phyloP scores from a whole-genome alignment of 1,284 basidiomycete species.

The Moesziomyces antarcticus region DNA sequence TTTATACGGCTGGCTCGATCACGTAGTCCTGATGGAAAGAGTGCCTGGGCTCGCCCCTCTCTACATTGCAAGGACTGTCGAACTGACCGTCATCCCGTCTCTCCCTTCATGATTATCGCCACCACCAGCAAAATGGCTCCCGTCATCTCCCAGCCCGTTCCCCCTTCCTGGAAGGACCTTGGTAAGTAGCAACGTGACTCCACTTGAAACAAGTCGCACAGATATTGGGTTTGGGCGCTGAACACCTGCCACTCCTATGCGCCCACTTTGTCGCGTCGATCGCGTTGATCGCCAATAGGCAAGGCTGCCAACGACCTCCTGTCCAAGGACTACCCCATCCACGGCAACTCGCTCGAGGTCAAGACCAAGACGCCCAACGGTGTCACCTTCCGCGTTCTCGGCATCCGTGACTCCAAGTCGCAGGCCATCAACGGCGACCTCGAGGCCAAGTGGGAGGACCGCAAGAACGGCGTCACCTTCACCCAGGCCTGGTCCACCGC shows the following conservation, averaged over 20 bases:
- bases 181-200: slow-evolving; percentile 74
- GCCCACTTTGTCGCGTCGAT: not conserved
- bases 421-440: slow-evolving; percentile 67
- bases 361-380: slow-evolving; percentile 88
- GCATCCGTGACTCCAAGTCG: slow-evolving; percentile 66
- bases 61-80: not conserved
- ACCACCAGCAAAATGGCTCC: slow-evolving; percentile 30
- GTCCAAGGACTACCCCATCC: slow-evolving; percentile 91
- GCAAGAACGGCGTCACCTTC: slow-evolving; percentile 66
- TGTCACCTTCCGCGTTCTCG: slow-evolving; percentile 69
- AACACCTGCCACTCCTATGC: not conserved
- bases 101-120: too few relatives aligned
- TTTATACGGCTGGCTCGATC: too few relatives aligned
- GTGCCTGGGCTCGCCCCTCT: too few relatives aligned
- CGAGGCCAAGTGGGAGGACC: slow-evolving; percentile 67
- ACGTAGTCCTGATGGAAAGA: too few relatives aligned
- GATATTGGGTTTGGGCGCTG: too few relatives aligned
- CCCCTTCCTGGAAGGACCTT: slow-evolving; percentile 67
- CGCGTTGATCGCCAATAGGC: slow-evolving; percentile 6
- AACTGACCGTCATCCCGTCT: not conserved
- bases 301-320: slow-evolving; percentile 92
- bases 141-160: slow-evolving; percentile 60
- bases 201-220: too few relatives aligned
- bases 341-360: slow-evolving; percentile 75
- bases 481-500: slow-evolving; percentile 81